Base-by-base conservation (phyloP, 345 rosid species). In the Psidium guajava region DNA sequence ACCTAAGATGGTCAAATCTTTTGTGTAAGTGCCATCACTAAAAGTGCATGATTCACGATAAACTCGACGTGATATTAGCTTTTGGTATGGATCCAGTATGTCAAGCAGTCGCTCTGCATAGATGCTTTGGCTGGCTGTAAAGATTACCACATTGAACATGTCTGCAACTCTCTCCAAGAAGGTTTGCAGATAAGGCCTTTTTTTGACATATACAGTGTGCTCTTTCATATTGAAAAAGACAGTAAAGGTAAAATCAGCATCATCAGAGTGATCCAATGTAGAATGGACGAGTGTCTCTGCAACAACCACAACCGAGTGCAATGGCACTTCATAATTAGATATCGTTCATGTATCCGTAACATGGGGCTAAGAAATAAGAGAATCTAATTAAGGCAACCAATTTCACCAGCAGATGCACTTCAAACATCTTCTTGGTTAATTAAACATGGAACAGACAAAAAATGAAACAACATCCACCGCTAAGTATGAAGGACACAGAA, bases 241-340 rank as follows among this genome's bases (percentile, higher is more conserved):
- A 87, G 87, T 89, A 86, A 96, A 95, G 61, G 95, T 93, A 91
- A 96, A 96, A 91, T 96, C 96, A 36, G 96, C 96, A 91, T 86
- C 93, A 77, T 87, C 92, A 88, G 96, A 93, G 40, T 91, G 89
- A 87, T 96, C 96, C 90, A 95, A 86, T 54, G 98, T 92, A 82
- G 99, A 96, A 90, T 96, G 99, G 84, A 96, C 96, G 18, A 96
- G 93, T 85, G 99, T 96, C 92, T 96, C 99, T 96, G 95, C 93
- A 90, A 28, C 32, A 83, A 47, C 22, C 24, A 59, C 53, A 82
- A 57, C 80, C 52, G 28, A 83, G 83, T 73, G 83, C 47, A 57
- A 86, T 36, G 47, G 47, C 80, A 49, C 75, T 81, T 44, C 85
- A 74, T 53, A 84, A 82, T 88, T 51, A 5, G 64, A 55, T 53